Evolutionary conservation across 768 basidiomycete species (phyloP).

Genomic region (Naganishia randhawae): DNA sequence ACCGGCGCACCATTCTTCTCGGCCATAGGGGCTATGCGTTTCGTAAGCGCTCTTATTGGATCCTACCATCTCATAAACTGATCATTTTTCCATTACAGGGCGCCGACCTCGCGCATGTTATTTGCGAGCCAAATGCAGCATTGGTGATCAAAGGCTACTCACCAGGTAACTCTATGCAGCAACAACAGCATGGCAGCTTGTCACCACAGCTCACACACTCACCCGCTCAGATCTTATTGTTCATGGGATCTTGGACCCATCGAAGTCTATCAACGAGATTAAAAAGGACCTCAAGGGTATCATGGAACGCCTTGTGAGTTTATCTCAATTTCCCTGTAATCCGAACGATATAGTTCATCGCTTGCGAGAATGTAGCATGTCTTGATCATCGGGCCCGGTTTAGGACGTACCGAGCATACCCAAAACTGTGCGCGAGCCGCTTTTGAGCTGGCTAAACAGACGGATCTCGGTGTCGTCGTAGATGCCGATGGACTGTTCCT

Average conservation of each 20-base stretch:
- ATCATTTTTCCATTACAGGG: constrained; percentile 57
- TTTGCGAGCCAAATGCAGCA: constrained; percentile 89
- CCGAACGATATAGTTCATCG: neutral
- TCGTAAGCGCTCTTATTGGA: constrained; percentile 55
- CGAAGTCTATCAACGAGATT: constrained; percentile 57
- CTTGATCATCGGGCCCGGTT: constrained; percentile 86
- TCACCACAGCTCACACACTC: neutral
- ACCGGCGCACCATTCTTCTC: constrained; percentile 97
- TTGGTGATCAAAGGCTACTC: constrained; percentile 94
- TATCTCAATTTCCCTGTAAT: neutral
- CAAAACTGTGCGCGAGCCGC: constrained; percentile 73
- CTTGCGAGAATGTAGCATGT: constrained; percentile 59
- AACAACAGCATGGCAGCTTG: too few species aligned
- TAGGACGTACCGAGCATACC: constrained; percentile 89
- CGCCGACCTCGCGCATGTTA: constrained; percentile 92
- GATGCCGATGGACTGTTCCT: constrained; percentile 91
- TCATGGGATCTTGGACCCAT: constrained; percentile 78
- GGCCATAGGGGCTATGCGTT: constrained; percentile 79
- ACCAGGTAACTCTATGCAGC: constrained; percentile 52
- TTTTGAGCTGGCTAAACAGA: constrained; percentile 65
- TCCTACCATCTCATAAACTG: constrained; percentile 37
- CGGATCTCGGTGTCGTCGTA: constrained; percentile 82
- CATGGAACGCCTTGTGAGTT: constrained; percentile 63
- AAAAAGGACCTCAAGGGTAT: constrained; percentile 56
- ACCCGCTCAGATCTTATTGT: constrained; percentile 73